These are phyloP conservation scores for Coniella vitis DNA, from an alignment of 2,329 filamentous ascomycete species.

Conservation along the genomic window DNA sequence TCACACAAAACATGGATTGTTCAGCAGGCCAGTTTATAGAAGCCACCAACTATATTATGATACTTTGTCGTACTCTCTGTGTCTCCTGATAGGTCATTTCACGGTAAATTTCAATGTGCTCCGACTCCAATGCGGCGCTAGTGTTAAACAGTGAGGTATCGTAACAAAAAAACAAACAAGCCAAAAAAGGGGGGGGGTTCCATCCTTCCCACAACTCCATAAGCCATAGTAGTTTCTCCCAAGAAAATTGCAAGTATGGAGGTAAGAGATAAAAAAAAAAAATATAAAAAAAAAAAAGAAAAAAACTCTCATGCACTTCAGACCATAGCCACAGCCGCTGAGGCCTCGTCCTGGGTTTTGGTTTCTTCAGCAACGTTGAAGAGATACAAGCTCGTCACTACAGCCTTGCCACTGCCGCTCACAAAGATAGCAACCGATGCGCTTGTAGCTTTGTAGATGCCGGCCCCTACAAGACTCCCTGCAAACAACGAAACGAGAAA, in stretches of 20 bases:
- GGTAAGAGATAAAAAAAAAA: neutral
- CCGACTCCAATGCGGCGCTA: too few species aligned
- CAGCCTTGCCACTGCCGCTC: conserved; percentile 37
- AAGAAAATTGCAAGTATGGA: neutral
- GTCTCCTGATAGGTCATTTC: too few species aligned
- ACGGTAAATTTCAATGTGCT: too few species aligned
- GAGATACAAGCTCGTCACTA: conserved; percentile 38
- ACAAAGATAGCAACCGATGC: conserved; percentile 37
- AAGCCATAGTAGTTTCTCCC: neutral
- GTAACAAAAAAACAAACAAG: too few species aligned
- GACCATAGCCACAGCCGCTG: neutral
- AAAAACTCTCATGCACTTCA: too few species aligned
- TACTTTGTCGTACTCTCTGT: too few species aligned
- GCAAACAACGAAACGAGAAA: conserved; percentile 42
- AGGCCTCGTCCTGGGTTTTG: conserved; percentile 23
- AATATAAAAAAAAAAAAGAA: neutral
- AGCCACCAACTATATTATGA: too few species aligned
- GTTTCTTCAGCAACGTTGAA: conserved; percentile 34
- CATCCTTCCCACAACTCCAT: too few species aligned
- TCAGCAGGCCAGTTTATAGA: too few species aligned
- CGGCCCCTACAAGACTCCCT: conserved; percentile 46
- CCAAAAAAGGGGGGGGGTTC: too few species aligned
- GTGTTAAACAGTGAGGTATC: too few species aligned
- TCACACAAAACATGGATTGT: too few species aligned
- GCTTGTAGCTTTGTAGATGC: conserved; percentile 36